Evolutionary conservation across 2,329 filamentous ascomycete genomes (phyloP).

Genomic region (Aspergillus neoniger): DNA sequence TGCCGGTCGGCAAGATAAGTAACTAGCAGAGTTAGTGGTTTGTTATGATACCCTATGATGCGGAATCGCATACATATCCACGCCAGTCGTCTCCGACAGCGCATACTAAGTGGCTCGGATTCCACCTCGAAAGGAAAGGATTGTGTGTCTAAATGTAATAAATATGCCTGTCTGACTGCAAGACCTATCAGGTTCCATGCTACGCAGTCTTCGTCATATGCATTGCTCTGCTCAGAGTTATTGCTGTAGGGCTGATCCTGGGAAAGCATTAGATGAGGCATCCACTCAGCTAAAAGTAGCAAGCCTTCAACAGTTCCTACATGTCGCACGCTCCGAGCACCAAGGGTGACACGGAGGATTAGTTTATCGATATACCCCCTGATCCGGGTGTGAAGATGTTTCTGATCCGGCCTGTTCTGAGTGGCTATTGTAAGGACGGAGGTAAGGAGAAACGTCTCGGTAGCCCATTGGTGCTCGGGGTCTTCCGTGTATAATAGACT

Average conservation of each 20-base stretch:
- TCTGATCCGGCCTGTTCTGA: slow-evolving; percentile 7
- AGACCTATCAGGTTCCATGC: slow-evolving; percentile 28
- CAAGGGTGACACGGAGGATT: slow-evolving; percentile 19
- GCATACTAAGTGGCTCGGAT: neutral
- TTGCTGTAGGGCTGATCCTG: neutral
- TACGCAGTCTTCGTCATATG: slow-evolving; percentile 21
- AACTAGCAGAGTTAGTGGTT: neutral
- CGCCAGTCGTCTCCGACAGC: slow-evolving; percentile 9
- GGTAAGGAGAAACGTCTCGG: slow-evolving; percentile 16
- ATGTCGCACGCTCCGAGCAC: slow-evolving; percentile 15
- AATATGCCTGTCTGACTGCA: slow-evolving; percentile 25
- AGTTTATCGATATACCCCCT: slow-evolving; percentile 10
- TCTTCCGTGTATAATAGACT: neutral
- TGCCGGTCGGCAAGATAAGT: slow-evolving; percentile 19
- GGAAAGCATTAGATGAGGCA: slow-evolving; percentile 17
- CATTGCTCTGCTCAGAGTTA: neutral
- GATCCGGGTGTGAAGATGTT: neutral
- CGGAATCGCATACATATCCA: slow-evolving; percentile 15
- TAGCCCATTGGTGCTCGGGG: neutral
- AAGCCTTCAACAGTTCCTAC: slow-evolving; percentile 22
- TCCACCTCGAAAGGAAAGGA: slow-evolving; percentile 17
- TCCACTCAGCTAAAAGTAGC: slow-evolving; percentile 26
- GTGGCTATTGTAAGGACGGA: slow-evolving; percentile 19
- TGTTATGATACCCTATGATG: too few relatives aligned
- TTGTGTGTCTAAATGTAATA: slow-evolving; percentile 22